phyloP scores from a whole-genome alignment of 2,329 filamentous ascomycete species.

The Colletotrichum phormii region DNA sequence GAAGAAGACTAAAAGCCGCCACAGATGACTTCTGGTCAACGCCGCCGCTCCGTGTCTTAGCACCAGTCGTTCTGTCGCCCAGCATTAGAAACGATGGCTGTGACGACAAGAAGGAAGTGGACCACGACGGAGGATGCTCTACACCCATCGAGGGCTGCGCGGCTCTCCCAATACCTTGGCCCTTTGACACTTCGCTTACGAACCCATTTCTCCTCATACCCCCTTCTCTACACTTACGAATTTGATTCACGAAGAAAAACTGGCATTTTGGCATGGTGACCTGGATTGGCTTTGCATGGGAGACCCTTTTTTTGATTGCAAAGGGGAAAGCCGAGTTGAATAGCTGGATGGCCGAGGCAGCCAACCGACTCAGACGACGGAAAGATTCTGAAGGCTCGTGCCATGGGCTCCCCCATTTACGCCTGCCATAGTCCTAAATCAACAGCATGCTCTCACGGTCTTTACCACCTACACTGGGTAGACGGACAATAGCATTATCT shows the following conservation, averaged over 20 bases:
- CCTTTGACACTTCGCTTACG: conserved; percentile 29
- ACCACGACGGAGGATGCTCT: conserved; percentile 27
- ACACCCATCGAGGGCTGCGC: neutral
- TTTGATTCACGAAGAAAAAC: conserved; percentile 27
- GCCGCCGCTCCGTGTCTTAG: conserved; percentile 21
- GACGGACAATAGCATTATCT: conserved; percentile 25
- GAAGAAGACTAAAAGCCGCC: conserved; percentile 38
- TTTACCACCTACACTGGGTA: conserved; percentile 27
- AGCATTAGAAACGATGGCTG: conserved; percentile 50
- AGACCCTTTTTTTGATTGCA: neutral
- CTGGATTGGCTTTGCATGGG: conserved; percentile 28
- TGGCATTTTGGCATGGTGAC: conserved; percentile 32
- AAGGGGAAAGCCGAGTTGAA: conserved; percentile 5
- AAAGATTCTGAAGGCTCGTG: conserved; percentile 14
- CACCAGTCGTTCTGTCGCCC: conserved; percentile 26
- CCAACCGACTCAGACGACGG: conserved; percentile 11
- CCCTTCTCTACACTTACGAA: conserved; percentile 29
- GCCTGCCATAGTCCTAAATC: conserved; percentile 30
- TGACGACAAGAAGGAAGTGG: conserved; percentile 38
- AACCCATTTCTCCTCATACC: conserved; percentile 33
- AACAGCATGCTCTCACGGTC: conserved; percentile 33
- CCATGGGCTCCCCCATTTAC: conserved; percentile 18
- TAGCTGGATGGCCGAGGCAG: conserved; percentile 12
- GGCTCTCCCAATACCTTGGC: conserved; percentile 18
- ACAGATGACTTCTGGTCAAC: conserved; percentile 34